Evolutionary conservation across 257 asterid species (phyloP), one percentile per base, ranked within the genome.

Genomic region (Solanum etuberosum): DNA sequence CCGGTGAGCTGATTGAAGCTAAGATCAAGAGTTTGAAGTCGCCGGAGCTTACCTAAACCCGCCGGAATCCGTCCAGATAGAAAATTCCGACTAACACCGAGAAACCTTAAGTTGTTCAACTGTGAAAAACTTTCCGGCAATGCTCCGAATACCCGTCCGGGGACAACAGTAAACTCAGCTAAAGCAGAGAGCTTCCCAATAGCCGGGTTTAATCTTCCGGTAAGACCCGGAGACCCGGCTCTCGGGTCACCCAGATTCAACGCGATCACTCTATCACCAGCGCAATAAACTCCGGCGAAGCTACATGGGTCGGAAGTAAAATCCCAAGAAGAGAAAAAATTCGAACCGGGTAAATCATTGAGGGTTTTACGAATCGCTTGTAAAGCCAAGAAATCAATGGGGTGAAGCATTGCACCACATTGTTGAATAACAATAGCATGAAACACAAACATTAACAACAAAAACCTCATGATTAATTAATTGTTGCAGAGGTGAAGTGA

Each of bases 201-300:
- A 27, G 96, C 97, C 5, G 97, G 96, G 87, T 94, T 95, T 29
- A 96, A 61, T 84, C 95, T 87, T 9, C 99, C 98, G 5, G 92
- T 83, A 0, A 96, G 83, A 18, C 99, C 98, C 4, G 97, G 96
- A 0, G 98, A 91, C 38, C 98, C 98, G 61, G 99, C 99, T 81
- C 97, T 89, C 9, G 99, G 98, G 86, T 96, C 98, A 31, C 99
- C 99, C 65, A 96, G 95, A 88, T 96, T 96, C 57, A 96, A 92
- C 1, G 98, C 93, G 35, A 96, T 87, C 35, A 96, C 99, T 20
- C 86, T 95, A 61, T 94, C 95, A 6, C 92, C 95, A 63, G 77
- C 93, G 65, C 99, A 96, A 51, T 90, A 93, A 9, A 96, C 95
- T 82, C 99, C 99, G 85, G 97, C 91, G 85, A 96, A 96, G 86